Base-by-base conservation (phyloP, 2,329 filamentous ascomycete genomes). In the Fusarium sp. region DNA sequence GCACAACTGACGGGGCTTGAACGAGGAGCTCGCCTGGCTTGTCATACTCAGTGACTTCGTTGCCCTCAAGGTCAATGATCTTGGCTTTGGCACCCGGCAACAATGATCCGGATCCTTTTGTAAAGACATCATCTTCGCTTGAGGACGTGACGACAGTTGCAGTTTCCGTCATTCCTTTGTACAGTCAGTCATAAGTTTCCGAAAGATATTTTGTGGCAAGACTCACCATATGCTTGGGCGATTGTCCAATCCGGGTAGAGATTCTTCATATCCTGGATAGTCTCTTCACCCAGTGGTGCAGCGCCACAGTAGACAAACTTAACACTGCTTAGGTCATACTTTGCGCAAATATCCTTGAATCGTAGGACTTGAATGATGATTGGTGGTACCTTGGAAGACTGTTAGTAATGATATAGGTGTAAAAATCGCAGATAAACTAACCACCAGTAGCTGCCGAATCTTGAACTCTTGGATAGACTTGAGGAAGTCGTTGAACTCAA, bases 11-110 rank as follows among this genome's bases (percentile, higher is more conserved):
- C 0, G 94, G 95, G 0, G 89, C 90, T 79, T 94, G 93, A n/a
- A 97, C 88, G 19, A 94, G 86, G 4, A 98, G 87, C 81, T 98
- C 95, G 35, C 95, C 95, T 0, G 92, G 93, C 52, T 90, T 89
- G 67, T 96, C 84, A 72, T 93, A 90, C 9, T 84, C 86, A 0
- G 88, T 92, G 37, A 95, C 86, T 75, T 94, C 93, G 2, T 86
- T 85, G 8, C 92, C 93, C 56, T 94, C 91, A 1, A 85, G 77
- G 2, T 89, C 88, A 38, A 96, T 83, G 18, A 95, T 84, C 68
- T 91, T 91, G 52, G 85, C 91, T 59, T 88, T 88, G 47, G 87
- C 82, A 1, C 89, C 89, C 0, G 93, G 91, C 1, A 95, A 49
- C 0, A 96, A 81, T 7, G 86, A 90, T 1, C 93, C 93, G 0